Conservation (phyloP, 805 yeast species). For the Lachancea mirantina region DNA sequence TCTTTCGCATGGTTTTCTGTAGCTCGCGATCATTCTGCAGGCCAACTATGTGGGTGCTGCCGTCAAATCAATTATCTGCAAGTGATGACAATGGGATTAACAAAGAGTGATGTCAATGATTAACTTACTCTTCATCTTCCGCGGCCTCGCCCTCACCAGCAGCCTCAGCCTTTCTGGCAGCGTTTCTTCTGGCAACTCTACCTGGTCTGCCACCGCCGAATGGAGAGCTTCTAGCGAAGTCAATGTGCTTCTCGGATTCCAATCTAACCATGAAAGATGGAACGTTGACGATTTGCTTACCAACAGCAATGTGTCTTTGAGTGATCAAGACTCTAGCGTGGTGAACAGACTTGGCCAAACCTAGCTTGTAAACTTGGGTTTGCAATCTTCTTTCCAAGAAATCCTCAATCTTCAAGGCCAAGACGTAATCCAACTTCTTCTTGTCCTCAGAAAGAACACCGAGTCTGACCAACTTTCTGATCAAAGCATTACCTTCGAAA, state of each 20-base stretch:
- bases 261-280: slow-evolving; percentile 99
- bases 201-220: slow-evolving; percentile 99
- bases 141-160: slow-evolving; percentile 72
- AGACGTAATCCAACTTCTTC: slow-evolving; percentile 99
- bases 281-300: slow-evolving; percentile 97
- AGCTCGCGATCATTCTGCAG: no score
- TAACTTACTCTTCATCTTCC: slow-evolving; percentile 67
- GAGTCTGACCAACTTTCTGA: slow-evolving; percentile 98
- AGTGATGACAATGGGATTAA: no score
- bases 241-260: slow-evolving; percentile 99
- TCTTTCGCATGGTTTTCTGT: no score
- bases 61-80: no score
- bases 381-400: slow-evolving; percentile 99
- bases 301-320: slow-evolving; percentile 99
- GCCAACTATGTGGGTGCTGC: no score
- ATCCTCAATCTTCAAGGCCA: slow-evolving; percentile 96
- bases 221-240: slow-evolving; percentile 98
- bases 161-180: slow-evolving; percentile 53
- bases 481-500: slow-evolving; percentile 99
- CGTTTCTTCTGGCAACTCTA: slow-evolving; percentile 96
- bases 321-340: slow-evolving; percentile 98
- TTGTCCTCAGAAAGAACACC: slow-evolving; percentile 99
- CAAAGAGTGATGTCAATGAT: slow-evolving; percentile 5
- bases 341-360: slow-evolving; percentile 98
- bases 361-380: slow-evolving; percentile 99